A percentile compares a stretch with the other conserved stretches of the same genome.
phyloP scores from a whole-genome alignment of 805 yeast species.

The Saccharomyces eubayanus region DNA sequence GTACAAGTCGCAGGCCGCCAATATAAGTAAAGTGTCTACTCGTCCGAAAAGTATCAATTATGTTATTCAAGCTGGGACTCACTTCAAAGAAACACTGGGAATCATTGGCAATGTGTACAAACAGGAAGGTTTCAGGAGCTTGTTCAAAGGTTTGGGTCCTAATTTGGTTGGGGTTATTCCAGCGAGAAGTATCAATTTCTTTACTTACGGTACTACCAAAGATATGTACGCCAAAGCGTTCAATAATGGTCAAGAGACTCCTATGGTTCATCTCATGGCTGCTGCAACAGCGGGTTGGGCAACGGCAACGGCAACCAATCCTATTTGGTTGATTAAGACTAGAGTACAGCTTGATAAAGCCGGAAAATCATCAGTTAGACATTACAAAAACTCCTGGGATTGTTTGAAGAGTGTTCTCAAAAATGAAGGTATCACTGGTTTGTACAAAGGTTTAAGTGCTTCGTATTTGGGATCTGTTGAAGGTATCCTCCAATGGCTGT shows the following conservation, averaged over 20 bases:
- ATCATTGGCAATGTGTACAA: constrained; percentile 62
- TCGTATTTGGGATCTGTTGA: constrained; percentile 90
- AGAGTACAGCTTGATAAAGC: constrained; percentile 85
- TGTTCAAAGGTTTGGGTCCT: constrained; percentile 94
- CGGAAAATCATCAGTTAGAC: constrained; percentile 39
- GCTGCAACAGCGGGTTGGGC: constrained; percentile 90
- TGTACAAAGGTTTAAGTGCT: constrained; percentile 88
- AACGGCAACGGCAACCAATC: constrained; percentile 93
- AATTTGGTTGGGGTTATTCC: constrained; percentile 96
- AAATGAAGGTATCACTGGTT: constrained; percentile 70
- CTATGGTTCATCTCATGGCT: constrained; percentile 77
- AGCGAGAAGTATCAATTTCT: constrained; percentile 92
- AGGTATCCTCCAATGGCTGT: constrained; percentile 90
- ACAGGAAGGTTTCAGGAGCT: constrained; percentile 74
- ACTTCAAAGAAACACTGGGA: constrained; percentile 72
- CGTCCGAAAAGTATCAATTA: constrained; percentile 21
- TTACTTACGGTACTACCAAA: constrained; percentile 92
- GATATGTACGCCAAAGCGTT: constrained; percentile 58
- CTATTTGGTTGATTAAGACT: constrained; percentile 95
- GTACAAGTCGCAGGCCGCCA: constrained; percentile 33
- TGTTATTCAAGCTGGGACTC: constrained; percentile 46
- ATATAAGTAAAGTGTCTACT: constrained; percentile 2
- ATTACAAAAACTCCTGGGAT: constrained; percentile 78
- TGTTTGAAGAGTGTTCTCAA: constrained; percentile 62
- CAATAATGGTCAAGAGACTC: constrained; percentile 67